phyloP scores from a whole-genome alignment of 768 basidiomycete species.

The Naganishia onofrii region DNA sequence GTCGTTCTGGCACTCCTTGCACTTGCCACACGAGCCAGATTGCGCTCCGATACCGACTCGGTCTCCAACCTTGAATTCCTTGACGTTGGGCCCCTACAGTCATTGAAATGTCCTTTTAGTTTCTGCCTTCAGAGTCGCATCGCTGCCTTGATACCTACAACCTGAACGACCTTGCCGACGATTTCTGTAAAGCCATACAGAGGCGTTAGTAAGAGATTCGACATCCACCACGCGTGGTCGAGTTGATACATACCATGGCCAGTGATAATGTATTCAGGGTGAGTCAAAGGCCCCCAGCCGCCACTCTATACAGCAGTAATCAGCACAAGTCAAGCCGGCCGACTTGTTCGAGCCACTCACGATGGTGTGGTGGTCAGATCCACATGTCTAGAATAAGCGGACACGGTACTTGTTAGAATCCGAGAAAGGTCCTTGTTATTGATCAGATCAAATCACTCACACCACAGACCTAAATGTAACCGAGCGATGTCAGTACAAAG shows the following conservation, averaged over 20 bases:
- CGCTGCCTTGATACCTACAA: conserved; percentile 27
- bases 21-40: conserved; percentile 58
- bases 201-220: not conserved
- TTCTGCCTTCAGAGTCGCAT: not conserved
- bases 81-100: conserved; percentile 40
- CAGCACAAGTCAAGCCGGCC: not conserved
- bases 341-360: not conserved
- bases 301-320: conserved; percentile 30
- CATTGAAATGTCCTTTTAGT: not conserved
- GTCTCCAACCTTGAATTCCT: conserved; percentile 57
- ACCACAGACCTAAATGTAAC: conserved; percentile 39
- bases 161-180: conserved; percentile 49
- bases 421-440: too few relatives aligned
- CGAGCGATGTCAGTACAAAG: not conserved
- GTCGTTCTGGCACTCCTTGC: conserved; percentile 34
- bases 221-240: not conserved
- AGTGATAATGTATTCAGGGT: conserved; percentile 40
- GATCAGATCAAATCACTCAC: conserved; percentile 36
- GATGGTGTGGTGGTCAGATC: conserved; percentile 50
- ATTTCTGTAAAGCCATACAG: conserved; percentile 36
- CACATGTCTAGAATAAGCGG: conserved; percentile 1
- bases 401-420: not conserved
- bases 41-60: conserved; percentile 61
- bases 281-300: conserved; percentile 48
- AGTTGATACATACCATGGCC: conserved; percentile 37